Evolutionary conservation across 2,329 filamentous ascomycete genomes (phyloP), one percentile per base, ranked within the genome.

Genomic region (Sphaerulina musiva): DNA sequence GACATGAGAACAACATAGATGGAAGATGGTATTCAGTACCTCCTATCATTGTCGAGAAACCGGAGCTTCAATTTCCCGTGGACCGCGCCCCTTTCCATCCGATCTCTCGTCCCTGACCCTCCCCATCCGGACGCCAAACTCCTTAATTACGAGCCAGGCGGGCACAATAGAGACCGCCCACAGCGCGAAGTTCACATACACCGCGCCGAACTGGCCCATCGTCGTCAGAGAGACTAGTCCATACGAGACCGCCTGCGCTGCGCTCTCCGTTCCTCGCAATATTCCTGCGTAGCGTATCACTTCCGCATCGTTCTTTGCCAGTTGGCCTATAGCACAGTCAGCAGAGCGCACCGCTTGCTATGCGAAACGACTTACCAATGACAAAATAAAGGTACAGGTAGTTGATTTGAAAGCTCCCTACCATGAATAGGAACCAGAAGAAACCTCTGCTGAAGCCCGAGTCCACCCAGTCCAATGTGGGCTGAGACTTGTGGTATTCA

Each of bases 341-440:
- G 34, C 34, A 20, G 20, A 20, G 20, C 26, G 26, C 26, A 7
- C 12, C 34, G 6, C 34, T 11, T n/a, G 10, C 34, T 38, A 4
- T 11, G 3, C 34, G 34, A n/a, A n/a, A 10, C 7, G 8, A 6
- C 20, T 29, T n/a, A 38, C 34, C 34, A 31, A 89, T 79, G 55
- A 89, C 74, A 63, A 89, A 89, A 71, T 88, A 84, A 75, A 88
- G 69, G 66, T 83, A 88, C 59, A 88, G 75, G 65, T 89, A 89
- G 67, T 89, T 89, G 6, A 87, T 60, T 69, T 89, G 85, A 62
- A 89, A 89, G 0, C 83, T 80, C 9, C 80, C 70, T 0, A 82
- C 81, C 60, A 86, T 76, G 61, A 89, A 80, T 5, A 89, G 64
- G 67, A 85, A 89, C 14, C 87, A 74, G 0, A 77, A 80, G 61